phyloP scores from a whole-genome alignment of 805 yeast species.

The Candida nanaspora region DNA sequence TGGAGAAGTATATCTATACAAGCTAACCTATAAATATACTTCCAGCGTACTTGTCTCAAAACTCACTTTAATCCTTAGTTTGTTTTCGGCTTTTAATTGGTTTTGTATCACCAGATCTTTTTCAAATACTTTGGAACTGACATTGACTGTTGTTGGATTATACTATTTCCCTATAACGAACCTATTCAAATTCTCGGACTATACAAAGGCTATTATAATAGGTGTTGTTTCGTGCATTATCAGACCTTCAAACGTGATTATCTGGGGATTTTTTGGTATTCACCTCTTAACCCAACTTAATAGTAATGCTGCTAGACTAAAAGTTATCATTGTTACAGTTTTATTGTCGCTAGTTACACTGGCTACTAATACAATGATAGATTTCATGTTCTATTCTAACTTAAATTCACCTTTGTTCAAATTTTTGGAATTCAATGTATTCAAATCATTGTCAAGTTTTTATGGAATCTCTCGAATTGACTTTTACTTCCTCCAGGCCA shows the following conservation, averaged over 20 bases:
- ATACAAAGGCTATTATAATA: slow-evolving; percentile 3
- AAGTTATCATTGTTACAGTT: slow-evolving; percentile 3
- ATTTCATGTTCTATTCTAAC: slow-evolving; percentile 51
- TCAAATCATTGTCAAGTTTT: slow-evolving; percentile 64
- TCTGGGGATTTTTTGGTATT: slow-evolving; percentile 66
- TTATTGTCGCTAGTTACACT: slow-evolving; percentile 18
- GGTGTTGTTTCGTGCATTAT: slow-evolving; percentile 63
- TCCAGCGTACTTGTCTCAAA: slow-evolving; percentile 29
- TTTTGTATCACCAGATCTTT: slow-evolving; percentile 76
- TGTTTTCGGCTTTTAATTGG: slow-evolving; percentile 75
- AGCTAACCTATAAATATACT: slow-evolving; percentile 29
- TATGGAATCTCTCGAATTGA: slow-evolving; percentile 84
- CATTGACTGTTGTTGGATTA: slow-evolving; percentile 59
- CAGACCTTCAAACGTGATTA: slow-evolving; percentile 75
- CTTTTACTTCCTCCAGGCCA: slow-evolving; percentile 75
- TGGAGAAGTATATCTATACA: slow-evolving; percentile 59
- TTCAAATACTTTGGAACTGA: slow-evolving; percentile 75
- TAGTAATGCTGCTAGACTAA: slow-evolving; percentile 2
- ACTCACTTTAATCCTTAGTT: slow-evolving; percentile 40
- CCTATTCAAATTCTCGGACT: slow-evolving; percentile 9
- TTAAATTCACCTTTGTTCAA: slow-evolving; percentile 56
- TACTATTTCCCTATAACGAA: slow-evolving; percentile 46
- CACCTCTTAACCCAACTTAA: slow-evolving; percentile 15
- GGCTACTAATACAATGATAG: slow-evolving; percentile 36
- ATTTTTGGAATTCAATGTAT: slow-evolving; percentile 73